A percentile compares a stretch with the other conserved stretches of the same genome.
These are phyloP conservation scores for Pleurozium schreberi DNA, from an alignment of 225 moss, liverwort and hornwort genomes.

Conservation along the genomic window DNA sequence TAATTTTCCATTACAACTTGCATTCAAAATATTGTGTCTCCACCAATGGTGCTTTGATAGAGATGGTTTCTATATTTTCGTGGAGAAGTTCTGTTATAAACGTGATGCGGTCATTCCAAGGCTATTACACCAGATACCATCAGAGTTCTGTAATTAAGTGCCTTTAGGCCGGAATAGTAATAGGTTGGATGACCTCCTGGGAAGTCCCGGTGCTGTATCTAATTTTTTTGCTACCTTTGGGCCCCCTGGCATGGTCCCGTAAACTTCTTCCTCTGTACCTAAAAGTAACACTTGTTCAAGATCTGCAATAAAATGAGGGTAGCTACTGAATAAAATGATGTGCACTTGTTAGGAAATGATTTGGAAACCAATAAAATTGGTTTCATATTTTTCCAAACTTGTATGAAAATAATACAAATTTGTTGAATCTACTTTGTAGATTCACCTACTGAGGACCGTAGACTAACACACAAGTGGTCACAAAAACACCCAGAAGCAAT, in stretches of 20 bases:
- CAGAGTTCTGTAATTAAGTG: neutral
- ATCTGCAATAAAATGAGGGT: no score
- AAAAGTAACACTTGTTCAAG: no score
- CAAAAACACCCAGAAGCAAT: no score
- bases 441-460: no score
- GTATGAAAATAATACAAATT: no score
- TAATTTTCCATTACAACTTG: neutral
- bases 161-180: neutral
- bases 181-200: neutral
- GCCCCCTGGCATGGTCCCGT: neutral
- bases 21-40: neutral
- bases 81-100: accelerated
- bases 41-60: neutral
- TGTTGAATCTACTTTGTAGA: no score
- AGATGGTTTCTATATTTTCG: neutral
- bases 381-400: no score
- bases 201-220: neutral
- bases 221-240: neutral
- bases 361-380: no score
- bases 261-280: neutral
- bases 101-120: neutral
- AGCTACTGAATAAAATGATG: no score
- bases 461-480: no score
- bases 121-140: neutral
- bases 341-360: no score